Evolutionary conservation across 2,329 filamentous ascomycete species (phyloP).

Genomic region (Colletotrichum spinosum): DNA sequence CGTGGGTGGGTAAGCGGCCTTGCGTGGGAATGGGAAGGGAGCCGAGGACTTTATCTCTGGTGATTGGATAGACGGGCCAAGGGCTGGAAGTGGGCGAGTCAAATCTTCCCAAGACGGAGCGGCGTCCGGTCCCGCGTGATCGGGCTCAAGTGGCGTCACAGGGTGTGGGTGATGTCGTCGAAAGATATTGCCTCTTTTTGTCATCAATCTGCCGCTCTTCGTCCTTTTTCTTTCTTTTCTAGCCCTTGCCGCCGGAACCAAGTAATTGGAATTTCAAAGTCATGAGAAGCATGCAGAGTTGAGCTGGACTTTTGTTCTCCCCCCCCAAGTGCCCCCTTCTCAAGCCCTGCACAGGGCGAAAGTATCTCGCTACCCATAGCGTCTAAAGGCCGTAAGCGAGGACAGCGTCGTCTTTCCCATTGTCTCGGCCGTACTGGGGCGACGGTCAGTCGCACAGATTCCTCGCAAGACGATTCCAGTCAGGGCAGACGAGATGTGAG

Average conservation of each 20-base stretch:
- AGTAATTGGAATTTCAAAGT: not conserved
- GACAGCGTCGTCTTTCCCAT: not conserved
- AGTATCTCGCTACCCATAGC: too few relatives aligned
- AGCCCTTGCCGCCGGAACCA: conserved; percentile 1
- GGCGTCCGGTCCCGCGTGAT: conserved; percentile 32
- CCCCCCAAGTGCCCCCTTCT: too few relatives aligned
- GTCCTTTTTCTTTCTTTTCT: not conserved
- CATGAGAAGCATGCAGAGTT: not conserved
- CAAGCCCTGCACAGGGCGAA: too few relatives aligned
- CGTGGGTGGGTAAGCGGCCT: conserved; percentile 13
- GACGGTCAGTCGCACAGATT: conserved; percentile 7
- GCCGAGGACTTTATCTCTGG: conserved; percentile 3
- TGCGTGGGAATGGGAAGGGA: conserved; percentile 28
- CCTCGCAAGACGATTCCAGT: not conserved
- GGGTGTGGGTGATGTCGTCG: not conserved
- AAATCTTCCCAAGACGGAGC: not conserved
- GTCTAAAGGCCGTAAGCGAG: conserved; percentile 33
- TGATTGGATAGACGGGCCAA: conserved; percentile 26
- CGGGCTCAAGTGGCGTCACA: conserved; percentile 27
- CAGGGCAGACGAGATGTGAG: conserved; percentile 16
- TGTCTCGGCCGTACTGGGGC: conserved; percentile 24
- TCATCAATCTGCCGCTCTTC: not conserved
- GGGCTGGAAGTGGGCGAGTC: conserved; percentile 14
- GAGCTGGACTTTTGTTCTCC: not conserved
- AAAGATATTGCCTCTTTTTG: conserved; percentile 19